phyloP scores from a whole-genome alignment of 192 early-diverging fungal species.

The Linderina pennispora region DNA sequence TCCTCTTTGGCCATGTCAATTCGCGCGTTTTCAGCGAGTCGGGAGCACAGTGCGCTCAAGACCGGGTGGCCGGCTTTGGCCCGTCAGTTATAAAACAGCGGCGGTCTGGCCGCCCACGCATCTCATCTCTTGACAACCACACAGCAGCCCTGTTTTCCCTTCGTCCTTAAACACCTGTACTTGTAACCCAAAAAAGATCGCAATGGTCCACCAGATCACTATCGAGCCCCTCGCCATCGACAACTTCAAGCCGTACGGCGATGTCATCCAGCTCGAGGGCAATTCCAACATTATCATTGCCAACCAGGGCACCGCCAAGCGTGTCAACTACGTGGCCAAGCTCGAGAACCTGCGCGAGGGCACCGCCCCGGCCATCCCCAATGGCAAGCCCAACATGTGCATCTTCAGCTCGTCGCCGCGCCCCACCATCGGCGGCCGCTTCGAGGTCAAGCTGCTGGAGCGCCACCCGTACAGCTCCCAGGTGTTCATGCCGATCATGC shows the following conservation, averaged over 20 bases:
- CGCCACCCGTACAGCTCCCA: constrained; percentile 81
- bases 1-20: too few relatives aligned
- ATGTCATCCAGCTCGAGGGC: constrained; percentile 59
- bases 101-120: too few relatives aligned
- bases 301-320: constrained; percentile 73
- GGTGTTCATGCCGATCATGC: constrained; percentile 74
- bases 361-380: constrained; percentile 15
- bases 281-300: constrained; percentile 45
- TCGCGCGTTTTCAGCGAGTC: too few relatives aligned
- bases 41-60: too few relatives aligned
- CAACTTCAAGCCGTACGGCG: constrained; percentile 65
- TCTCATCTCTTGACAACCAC: too few relatives aligned
- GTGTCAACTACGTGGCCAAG: constrained; percentile 59
- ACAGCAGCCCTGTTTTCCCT: too few relatives aligned
- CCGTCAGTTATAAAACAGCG: too few relatives aligned
- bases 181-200: too few relatives aligned
- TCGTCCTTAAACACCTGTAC: too few relatives aligned
- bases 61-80: too few relatives aligned
- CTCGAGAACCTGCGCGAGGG: constrained; percentile 49
- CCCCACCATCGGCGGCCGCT: constrained; percentile 31
- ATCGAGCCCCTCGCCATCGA: constrained; percentile 63
- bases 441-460: constrained; percentile 71
- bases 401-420: constrained; percentile 53
- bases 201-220: constrained; percentile 32
- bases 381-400: constrained; percentile 61